Evolutionary conservation across 768 basidiomycete genomes (phyloP).

Genomic region (Boletellus ananas): DNA sequence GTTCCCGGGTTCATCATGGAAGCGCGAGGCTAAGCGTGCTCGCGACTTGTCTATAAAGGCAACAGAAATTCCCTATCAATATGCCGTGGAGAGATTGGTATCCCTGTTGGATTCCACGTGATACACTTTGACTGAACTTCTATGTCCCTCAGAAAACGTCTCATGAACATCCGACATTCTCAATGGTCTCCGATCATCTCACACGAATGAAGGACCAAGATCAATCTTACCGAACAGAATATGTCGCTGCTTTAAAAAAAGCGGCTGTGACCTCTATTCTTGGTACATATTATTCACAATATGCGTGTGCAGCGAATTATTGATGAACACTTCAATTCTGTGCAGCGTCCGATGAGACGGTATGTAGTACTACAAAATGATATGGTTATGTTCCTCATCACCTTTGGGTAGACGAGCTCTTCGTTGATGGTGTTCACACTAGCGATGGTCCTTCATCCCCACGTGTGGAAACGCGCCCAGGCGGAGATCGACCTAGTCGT

Average conservation of each 20-base stretch:
- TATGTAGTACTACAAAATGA: background rate
- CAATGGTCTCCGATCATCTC: constrained; percentile 6
- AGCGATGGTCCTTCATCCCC: constrained; percentile 2
- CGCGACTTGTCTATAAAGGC: background rate
- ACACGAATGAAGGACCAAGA: background rate
- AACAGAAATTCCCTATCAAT: constrained; percentile 4
- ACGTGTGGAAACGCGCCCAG: constrained; percentile 7
- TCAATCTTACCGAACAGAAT: background rate
- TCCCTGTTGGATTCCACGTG: background rate
- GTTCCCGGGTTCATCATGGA: constrained; percentile 12
- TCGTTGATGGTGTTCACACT: constrained; percentile 2
- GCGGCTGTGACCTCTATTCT: constrained; percentile 1
- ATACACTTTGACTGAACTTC: too few relatives aligned
- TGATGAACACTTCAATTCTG: background rate
- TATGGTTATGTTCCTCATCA: background rate
- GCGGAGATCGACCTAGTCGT: constrained; percentile 26
- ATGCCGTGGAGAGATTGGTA: constrained; percentile 4
- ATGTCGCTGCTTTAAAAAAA: constrained; percentile 3
- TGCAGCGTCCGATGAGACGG: background rate
- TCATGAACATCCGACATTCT: background rate
- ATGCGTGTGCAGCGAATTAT: background rate
- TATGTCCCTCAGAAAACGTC: background rate
- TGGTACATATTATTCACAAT: background rate
- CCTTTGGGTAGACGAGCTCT: background rate
- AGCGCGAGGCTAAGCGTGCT: background rate